Evolutionary conservation across 75 land plant species (phyloP).

Genomic region (Cupressus sempervirens): DNA sequence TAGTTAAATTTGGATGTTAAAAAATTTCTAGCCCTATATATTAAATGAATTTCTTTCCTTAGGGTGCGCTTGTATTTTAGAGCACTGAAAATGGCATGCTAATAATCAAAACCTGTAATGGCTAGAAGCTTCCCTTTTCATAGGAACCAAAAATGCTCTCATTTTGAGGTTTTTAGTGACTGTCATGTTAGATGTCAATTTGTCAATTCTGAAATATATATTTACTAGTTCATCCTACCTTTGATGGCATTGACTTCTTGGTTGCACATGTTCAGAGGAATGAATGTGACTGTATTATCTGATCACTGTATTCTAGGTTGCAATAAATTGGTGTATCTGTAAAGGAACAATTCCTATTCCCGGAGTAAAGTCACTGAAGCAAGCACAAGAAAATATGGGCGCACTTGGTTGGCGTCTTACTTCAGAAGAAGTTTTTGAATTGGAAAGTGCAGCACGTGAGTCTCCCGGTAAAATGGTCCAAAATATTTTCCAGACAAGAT

Average conservation of each 20-base stretch:
- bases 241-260: not conserved
- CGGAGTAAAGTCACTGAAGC: conserved; percentile 74
- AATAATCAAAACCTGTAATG: too few relatives aligned
- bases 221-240: not conserved
- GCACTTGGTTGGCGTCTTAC: conserved; percentile 84
- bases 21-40: not conserved
- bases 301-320: conserved; percentile 52
- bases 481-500: conserved; percentile 84
- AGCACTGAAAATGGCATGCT: not conserved
- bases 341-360: conserved; percentile 94
- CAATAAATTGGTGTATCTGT: conserved; percentile 95
- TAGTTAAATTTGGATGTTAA: not conserved
- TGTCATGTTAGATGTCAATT: not conserved
- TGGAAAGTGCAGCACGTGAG: conserved; percentile 63
- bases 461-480: conserved; percentile 79
- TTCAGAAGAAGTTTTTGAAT: conserved; percentile 48
- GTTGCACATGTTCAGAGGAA: not conserved
- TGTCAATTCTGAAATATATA: not conserved
- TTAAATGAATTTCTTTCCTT: not conserved
- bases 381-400: conserved; percentile 84
- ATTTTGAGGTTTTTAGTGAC: not conserved
- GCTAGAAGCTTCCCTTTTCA: too few relatives aligned
- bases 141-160: not conserved
- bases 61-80: not conserved
- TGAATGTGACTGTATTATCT: not conserved